Evolutionary conservation across 2,329 filamentous ascomycete genomes (phyloP), one percentile per base, ranked within the genome.

Genomic region (Hypoxylon sp.): DNA sequence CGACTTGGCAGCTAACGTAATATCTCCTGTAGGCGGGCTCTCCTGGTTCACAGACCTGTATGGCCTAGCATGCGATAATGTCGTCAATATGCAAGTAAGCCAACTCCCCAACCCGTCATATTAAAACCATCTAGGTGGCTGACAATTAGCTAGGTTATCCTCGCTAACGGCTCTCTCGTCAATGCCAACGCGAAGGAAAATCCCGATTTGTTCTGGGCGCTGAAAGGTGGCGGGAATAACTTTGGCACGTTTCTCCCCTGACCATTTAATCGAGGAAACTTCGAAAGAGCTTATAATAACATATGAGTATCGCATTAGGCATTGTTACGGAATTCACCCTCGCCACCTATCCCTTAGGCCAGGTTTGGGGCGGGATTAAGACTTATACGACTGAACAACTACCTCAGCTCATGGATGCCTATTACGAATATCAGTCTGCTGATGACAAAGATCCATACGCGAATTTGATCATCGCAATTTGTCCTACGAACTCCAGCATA

Each of bases 211-310:
- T 66, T 57, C 44, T 64, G 59, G 64, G 70, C 64, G 0, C 46
- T 70, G 20, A 72, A 72, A 20, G 70, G 70, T 6, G 67, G 64
- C 1, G 49, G 20, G 11, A 70, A 61, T 31, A 70, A 70, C n/a
- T 72, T 70, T 22, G 70, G 70, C 62, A 64, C 14, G 58, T 60
- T 14, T 17, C 37, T n/a, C 37, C 4, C 4, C 37, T 17, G n/a
- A 14, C 3, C 2, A 48, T 10, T 46, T 44, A 53, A 6, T n/a
- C 20, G 5, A 6, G n/a, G 11, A 46, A 25, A 46, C 10, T 46
- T 20, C 17, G 25, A 5, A 27, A 14, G 10, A 48, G 25, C 25
- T 17, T 40, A 13, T 10, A 48, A 22, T 48, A 27, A 48, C 7
- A 11, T 20, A 48, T 11, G 1, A 11, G 5, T 22, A 13, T 20